Evolutionary conservation across 1,284 basidiomycete genomes (phyloP).

Genomic region (Ustilago lituana): DNA sequence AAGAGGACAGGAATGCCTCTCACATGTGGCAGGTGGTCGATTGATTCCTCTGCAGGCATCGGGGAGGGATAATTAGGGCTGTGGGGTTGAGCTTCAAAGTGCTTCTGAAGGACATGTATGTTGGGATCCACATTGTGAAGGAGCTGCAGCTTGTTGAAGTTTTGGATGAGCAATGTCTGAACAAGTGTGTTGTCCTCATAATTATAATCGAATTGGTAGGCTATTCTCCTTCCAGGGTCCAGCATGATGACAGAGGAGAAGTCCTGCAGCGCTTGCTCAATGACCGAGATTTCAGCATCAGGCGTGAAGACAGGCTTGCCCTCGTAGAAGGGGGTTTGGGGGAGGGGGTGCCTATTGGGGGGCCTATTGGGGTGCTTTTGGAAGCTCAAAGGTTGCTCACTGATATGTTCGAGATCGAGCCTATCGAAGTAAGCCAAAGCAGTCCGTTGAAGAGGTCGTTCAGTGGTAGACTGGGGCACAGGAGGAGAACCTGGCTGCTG

Average conservation of each 20-base stretch:
- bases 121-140: not conserved
- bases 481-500: too few species aligned
- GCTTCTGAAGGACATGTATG: conserved; percentile 1
- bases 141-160: not conserved
- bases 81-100: too few species aligned
- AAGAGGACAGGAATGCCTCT: conserved; percentile 8
- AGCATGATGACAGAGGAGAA: not conserved
- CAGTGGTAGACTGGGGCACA: too few species aligned
- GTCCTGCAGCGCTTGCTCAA: conserved; percentile 11
- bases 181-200: not conserved
- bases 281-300: not conserved
- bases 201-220: not conserved
- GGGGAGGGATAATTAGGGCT: too few species aligned
- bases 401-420: too few species aligned
- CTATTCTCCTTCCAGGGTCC: not conserved
- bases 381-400: too few species aligned
- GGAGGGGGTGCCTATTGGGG: too few species aligned
- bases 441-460: too few species aligned
- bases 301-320: not conserved
- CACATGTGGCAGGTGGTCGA: not conserved
- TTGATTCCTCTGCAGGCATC: not conserved
- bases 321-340: too few species aligned
- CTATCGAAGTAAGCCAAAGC: too few species aligned
- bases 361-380: too few species aligned
- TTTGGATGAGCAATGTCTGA: not conserved